Percentiles rank a stretch among this genome's conserved stretches.
Evolutionary conservation across 2,329 filamentous ascomycete genomes (phyloP).

Genomic region (Cyphellophora attinorum): DNA sequence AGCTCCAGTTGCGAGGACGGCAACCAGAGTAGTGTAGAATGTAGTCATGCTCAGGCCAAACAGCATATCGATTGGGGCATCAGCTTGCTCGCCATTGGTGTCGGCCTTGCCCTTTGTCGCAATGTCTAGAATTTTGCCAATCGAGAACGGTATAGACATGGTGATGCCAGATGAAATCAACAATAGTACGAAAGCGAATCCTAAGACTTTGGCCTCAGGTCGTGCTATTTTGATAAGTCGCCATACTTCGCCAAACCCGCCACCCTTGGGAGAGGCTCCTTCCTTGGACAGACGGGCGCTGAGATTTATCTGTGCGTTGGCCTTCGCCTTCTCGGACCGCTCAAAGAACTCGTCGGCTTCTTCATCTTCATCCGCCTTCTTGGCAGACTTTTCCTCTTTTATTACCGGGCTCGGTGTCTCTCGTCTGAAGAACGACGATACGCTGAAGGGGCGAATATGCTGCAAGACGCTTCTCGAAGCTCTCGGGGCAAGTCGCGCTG

Average conservation of each 20-base stretch:
- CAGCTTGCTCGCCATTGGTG: slow-evolving; percentile 10
- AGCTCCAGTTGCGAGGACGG: slow-evolving; percentile 72
- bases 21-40: slow-evolving; percentile 75
- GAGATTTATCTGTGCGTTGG: slow-evolving; percentile 82
- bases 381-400: slow-evolving; percentile 18
- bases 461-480: not conserved
- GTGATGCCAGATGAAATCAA: slow-evolving; percentile 85
- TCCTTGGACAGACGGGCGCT: slow-evolving; percentile 81
- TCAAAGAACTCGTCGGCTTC: slow-evolving; percentile 52
- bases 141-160: slow-evolving; percentile 93
- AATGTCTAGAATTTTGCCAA: slow-evolving; percentile 88
- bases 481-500: not conserved
- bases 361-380: slow-evolving; percentile 26
- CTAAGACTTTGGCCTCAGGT: slow-evolving; percentile 71
- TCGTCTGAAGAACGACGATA: not conserved
- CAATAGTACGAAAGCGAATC: slow-evolving; percentile 71
- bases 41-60: slow-evolving; percentile 79
- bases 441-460: not conserved
- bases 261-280: slow-evolving; percentile 44
- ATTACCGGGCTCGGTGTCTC: slow-evolving; percentile 16
- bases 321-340: slow-evolving; percentile 71
- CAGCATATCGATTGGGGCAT: slow-evolving; percentile 53
- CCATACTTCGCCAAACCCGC: slow-evolving; percentile 68
- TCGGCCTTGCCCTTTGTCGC: slow-evolving; percentile 60
- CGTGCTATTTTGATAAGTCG: slow-evolving; percentile 80